These are phyloP conservation scores for Myxozyma melibiosi DNA, from an alignment of 805 yeast genomes.

Conservation along the genomic window DNA sequence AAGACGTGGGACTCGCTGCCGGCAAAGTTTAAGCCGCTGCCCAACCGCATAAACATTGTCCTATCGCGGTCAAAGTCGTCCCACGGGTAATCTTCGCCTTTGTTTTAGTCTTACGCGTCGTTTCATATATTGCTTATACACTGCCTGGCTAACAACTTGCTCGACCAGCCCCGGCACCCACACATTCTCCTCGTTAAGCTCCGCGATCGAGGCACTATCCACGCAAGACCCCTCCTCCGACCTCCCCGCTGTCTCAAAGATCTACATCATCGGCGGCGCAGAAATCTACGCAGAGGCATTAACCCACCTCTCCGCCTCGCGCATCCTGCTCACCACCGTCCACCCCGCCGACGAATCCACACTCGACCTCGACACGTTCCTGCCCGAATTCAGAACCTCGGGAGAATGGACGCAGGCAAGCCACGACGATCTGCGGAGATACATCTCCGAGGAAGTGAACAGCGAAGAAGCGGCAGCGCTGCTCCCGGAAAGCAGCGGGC, in stretches of 20 bases:
- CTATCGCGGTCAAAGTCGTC: conserved; percentile 54
- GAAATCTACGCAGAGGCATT: conserved; percentile 71
- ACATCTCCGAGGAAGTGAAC: conserved; percentile 32
- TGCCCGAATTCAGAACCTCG: conserved; percentile 45
- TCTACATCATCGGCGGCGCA: conserved; percentile 92
- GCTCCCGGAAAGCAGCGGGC: conserved; percentile 13
- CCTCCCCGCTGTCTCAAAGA: conserved; percentile 31
- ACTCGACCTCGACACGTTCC: conserved; percentile 70
- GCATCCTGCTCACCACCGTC: conserved; percentile 34
- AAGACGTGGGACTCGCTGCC: conserved; percentile 97
- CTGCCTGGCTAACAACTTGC: not conserved
- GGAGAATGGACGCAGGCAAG: conserved; percentile 23
- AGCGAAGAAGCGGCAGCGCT: conserved; percentile 26
- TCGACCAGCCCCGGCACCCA: conserved; percentile 11
- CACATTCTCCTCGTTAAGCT: conserved; percentile 16
- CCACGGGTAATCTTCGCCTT: conserved; percentile 14
- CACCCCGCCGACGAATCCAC: conserved; percentile 12
- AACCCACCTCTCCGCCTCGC: conserved; percentile 56
- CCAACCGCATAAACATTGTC: conserved; percentile 72
- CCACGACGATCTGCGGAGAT: conserved; percentile 12
- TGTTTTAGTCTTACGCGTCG: not conserved
- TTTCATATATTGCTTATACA: not conserved
- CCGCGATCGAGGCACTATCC: conserved; percentile 16
- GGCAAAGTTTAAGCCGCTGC: conserved; percentile 75
- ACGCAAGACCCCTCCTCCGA: not conserved